phyloP scores from a whole-genome alignment of 2,329 filamentous ascomycete genomes.

The Thyridium curvatum region DNA sequence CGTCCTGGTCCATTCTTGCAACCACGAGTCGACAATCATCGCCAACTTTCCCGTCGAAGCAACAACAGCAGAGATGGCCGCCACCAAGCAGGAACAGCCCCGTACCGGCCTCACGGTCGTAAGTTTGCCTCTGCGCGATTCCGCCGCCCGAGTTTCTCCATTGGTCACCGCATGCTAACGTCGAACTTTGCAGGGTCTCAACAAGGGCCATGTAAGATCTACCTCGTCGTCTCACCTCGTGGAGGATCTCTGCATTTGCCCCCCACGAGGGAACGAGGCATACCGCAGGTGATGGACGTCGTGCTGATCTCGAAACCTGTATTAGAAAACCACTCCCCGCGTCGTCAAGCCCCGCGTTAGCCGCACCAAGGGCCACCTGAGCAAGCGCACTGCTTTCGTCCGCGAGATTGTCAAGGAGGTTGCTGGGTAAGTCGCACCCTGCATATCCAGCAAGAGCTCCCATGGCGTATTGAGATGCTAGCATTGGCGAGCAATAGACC shows the following conservation, averaged over 20 bases:
- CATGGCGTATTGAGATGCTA: no score
- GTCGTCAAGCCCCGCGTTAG: conserved; percentile 73
- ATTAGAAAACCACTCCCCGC: conserved; percentile 77
- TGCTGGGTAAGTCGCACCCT: conserved; percentile 64
- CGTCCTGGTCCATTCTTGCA: no score
- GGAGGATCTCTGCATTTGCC: conserved; percentile 60
- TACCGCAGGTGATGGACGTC: conserved; percentile 57
- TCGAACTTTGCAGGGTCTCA: conserved; percentile 15
- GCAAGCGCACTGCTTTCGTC: conserved; percentile 95
- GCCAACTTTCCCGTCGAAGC: no score
- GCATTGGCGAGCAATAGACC: no score
- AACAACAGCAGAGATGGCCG: neutral
- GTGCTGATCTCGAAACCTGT: conserved; percentile 36
- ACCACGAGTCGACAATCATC: no score
- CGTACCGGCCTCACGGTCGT: neutral
- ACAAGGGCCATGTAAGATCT: conserved; percentile 50
- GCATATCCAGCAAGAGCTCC: no score
- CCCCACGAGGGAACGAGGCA: conserved; percentile 19
- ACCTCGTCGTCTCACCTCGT: conserved; percentile 60
- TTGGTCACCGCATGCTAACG: neutral
- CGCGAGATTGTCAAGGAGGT: conserved; percentile 98
- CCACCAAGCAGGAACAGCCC: conserved; percentile 1
- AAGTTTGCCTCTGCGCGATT: neutral
- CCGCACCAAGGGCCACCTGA: conserved; percentile 89
- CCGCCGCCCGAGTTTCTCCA: no score